Evolutionary conservation across 768 basidiomycete species (phyloP), one percentile per base, ranked within the genome.

Genomic region (Hortiboletus campestris): DNA sequence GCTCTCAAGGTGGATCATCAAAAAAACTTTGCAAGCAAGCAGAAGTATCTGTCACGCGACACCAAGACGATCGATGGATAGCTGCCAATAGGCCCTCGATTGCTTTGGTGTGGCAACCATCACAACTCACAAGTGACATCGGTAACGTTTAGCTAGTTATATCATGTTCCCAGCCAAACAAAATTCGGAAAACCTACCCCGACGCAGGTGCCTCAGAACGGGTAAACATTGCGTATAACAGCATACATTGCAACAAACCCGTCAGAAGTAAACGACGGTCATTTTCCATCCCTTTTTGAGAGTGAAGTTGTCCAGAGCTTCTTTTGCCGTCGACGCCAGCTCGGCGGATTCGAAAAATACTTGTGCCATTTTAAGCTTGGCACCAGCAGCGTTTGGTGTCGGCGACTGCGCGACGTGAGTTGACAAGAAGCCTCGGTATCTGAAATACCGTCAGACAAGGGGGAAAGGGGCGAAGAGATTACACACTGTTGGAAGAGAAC

Each of bases 401-500:
- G 86, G 85, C 44, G 91, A 84, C 66, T 78, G 85, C 16, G 80
- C 80, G 54, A 93, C 84, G 34, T 85, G 81, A 11, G 88, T 82
- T 17, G 82, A 78, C 67, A 84, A 79, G 76, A 91, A 91, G 20
- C 94, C 94, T 65, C 87, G 82, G 68, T 94, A 92, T 70, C 94
- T 96, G 22, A 40, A 43, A 52, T 43, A 57, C 13, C 3, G 41
- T 52, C 46, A 56, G 28, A 19, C 32, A 40, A 32, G 22, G 22
- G 51, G 14, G 20, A 34, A 29, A 13, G 12, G 50, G n/a, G 17
- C 4, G 17, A 51, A 20, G 59, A 36, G 22, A 59, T 42, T 3
- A 84, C 94, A 54, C 66, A 95, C 94, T 94, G 91, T 72, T 94
- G 89, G 77, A 96, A 96, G 17, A 97, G 74, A 17, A 94, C 90